Conservation (phyloP, 306 rosid species). For the Trifolium dubium region DNA sequence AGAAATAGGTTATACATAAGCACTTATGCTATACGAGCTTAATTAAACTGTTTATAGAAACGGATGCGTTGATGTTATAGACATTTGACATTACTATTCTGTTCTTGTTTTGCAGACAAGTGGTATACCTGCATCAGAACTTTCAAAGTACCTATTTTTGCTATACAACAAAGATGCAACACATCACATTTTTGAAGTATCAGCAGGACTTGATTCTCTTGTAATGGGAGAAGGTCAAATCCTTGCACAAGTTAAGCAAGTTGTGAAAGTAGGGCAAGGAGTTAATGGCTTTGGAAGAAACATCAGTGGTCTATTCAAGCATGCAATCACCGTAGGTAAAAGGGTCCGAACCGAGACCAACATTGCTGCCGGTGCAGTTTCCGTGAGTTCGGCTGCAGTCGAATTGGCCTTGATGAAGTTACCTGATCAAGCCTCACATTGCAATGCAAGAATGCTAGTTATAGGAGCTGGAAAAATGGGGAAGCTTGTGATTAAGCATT, state of each 20-base stretch:
- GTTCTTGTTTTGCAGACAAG: slow-evolving; percentile 72
- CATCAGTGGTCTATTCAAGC: slow-evolving; percentile 97
- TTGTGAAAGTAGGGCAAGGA: slow-evolving; percentile 96
- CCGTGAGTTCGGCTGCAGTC: slow-evolving; percentile 98
- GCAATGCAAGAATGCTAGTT: slow-evolving; percentile 70
- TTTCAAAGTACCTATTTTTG: slow-evolving; percentile 79
- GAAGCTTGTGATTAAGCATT: slow-evolving; percentile 93
- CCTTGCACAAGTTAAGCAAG: slow-evolving; percentile 98
- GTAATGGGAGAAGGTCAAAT: slow-evolving; percentile 99
- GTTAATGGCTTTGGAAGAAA: slow-evolving; percentile 96
- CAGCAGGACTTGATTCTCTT: slow-evolving; percentile 98
- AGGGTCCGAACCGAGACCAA: slow-evolving; percentile 97
- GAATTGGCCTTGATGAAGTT: slow-evolving; percentile 95
- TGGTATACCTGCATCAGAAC: slow-evolving; percentile 85
- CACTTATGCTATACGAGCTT: background rate
- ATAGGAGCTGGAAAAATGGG: slow-evolving; percentile 99
- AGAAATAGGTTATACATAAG: background rate
- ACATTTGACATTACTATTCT: slow-evolving; percentile 18
- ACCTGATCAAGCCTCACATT: slow-evolving; percentile 69
- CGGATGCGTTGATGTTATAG: background rate
- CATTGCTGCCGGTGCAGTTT: slow-evolving; percentile 97
- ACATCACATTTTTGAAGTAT: slow-evolving; percentile 89
- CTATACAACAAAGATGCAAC: slow-evolving; percentile 92
- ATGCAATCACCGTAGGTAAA: slow-evolving; percentile 95
- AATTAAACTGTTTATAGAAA: background rate